Evolutionary conservation across 2,329 filamentous ascomycete species (phyloP), one percentile per base, ranked within the genome.

Genomic region (Verticillium nonalfalfae): DNA sequence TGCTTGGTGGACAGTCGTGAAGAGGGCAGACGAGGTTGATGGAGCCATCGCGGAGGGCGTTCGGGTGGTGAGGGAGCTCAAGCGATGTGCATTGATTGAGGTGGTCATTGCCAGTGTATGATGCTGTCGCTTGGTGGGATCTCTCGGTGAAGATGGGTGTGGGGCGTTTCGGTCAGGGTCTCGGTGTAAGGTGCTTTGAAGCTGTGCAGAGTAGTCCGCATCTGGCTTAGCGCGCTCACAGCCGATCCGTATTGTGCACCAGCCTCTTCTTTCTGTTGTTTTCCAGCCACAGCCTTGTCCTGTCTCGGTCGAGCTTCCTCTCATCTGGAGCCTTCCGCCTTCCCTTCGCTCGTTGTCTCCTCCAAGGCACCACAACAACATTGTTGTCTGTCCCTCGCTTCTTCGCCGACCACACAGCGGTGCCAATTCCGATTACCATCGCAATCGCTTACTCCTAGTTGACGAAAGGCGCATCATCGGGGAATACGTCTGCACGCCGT

Each of bases 1-100:
- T 54, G 64, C 64, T n/a, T 66, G 62, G 64, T 68, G 60, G 64
- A 56, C 50, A 10, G 52, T 64, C 5, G 61, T 68, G 7, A 45
- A 58, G 50, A 58, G n/a, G 5, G 63, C 36, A 9, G 55, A 63
- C 3, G 62, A 66, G 6, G 62, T 66, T 7, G 66, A 66, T 34
- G 59, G 38, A 13, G 34, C 62, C n/a, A 62, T 63, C n/a, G 57
- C 39, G 45, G 59, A 65, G 59, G 66, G 61, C 5, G 50, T 68
- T n/a, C 36, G 56, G 56, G 57, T 63, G 14, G 65, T 67, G 13
- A 56, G 60, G 45, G 61, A 67, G 45, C 59, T 64, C 52, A 66
- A 55, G 61, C 59, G 65, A 14, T 63, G 66, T 59, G 63, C 66
- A 4, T 11, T 67, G 31, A 54, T 67, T 10, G 65, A 66, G 52